A percentile compares a stretch with the other conserved stretches of the same genome.
Conservation (phyloP, 1,284 basidiomycete species). For the Heterobasidion occidentale region DNA sequence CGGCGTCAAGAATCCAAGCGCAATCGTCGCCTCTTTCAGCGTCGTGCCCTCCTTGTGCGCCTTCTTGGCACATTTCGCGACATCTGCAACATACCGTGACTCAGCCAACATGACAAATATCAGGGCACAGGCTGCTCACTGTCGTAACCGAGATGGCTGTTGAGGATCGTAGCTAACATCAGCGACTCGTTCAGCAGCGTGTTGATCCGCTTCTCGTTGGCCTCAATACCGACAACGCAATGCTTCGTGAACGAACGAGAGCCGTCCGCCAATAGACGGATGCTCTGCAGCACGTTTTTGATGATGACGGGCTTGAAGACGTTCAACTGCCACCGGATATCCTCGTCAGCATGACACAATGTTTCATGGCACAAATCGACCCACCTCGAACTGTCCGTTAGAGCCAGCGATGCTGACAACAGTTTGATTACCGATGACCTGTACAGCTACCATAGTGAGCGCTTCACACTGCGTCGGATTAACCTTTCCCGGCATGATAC, state of each 20-base stretch:
- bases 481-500: slow-evolving; percentile 99
- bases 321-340: slow-evolving; percentile 59
- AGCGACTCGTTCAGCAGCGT: slow-evolving; percentile 89
- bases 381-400: slow-evolving; percentile 94
- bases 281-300: slow-evolving; percentile 95
- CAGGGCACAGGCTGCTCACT: slow-evolving; percentile 42
- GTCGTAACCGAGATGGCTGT: slow-evolving; percentile 91
- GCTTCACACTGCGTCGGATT: slow-evolving; percentile 99
- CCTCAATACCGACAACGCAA: slow-evolving; percentile 94
- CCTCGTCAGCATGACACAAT: background rate
- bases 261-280: slow-evolving; percentile 88
- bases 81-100: slow-evolving; percentile 49
- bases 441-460: slow-evolving; percentile 96
- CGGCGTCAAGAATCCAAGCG: slow-evolving; percentile 77
- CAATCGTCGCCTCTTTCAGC: slow-evolving; percentile 89
- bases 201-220: slow-evolving; percentile 91
- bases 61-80: slow-evolving; percentile 98
- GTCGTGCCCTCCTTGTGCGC: slow-evolving; percentile 98
- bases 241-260: slow-evolving; percentile 93
- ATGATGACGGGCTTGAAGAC: slow-evolving; percentile 99
- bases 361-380: slow-evolving; percentile 8
- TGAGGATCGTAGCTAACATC: slow-evolving; percentile 95
- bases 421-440: slow-evolving; percentile 98
- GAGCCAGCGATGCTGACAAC: slow-evolving; percentile 90
- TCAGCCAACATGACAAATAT: slow-evolving; percentile 1